These are phyloP conservation scores for Alternaria solani DNA, from an alignment of 2,329 filamentous ascomycete genomes.

Conservation along the genomic window DNA sequence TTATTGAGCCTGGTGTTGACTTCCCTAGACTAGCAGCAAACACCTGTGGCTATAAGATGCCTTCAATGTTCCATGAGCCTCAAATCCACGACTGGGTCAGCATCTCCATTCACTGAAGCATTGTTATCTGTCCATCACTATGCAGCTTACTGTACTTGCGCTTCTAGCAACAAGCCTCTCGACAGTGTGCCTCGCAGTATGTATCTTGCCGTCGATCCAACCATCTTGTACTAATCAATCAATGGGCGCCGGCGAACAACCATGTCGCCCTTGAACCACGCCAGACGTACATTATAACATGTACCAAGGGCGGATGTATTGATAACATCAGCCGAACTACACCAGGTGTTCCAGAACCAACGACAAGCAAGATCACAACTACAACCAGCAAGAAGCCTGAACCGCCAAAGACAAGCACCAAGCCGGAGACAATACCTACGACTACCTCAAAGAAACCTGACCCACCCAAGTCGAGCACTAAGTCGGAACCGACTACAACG, in stretches of 20 bases:
- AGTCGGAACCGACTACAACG: constrained; percentile 4
- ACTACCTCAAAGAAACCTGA: constrained; percentile 1
- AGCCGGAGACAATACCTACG: constrained; percentile 9
- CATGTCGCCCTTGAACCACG: constrained; percentile 25
- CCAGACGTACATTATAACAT: constrained; percentile 42
- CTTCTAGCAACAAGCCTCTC: constrained; percentile 24
- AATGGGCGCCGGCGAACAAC: constrained; percentile 30
- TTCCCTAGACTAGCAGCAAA: neutral
- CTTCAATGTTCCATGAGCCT: neutral
- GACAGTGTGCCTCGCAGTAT: constrained; percentile 32
- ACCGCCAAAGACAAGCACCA: constrained; percentile 6
- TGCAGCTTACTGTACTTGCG: constrained; percentile 27
- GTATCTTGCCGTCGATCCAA: neutral
- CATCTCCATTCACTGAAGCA: neutral
- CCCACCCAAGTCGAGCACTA: neutral
- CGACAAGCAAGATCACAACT: constrained; percentile 19
- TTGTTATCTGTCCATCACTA: constrained; percentile 11
- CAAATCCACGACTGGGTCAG: neutral
- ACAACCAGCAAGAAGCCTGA: constrained; percentile 18
- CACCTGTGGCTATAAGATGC: constrained; percentile 18
- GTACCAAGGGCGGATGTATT: constrained; percentile 27
- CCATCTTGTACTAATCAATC: neutral
- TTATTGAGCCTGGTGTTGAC: neutral
- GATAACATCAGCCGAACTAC: constrained; percentile 20
- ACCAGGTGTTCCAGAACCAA: constrained; percentile 14